A percentile compares a stretch with the other conserved stretches of the same genome.
These are phyloP conservation scores for Globisporangium iwayamae DNA, from an alignment of 352 stramenopile genomes.

Conservation along the genomic window DNA sequence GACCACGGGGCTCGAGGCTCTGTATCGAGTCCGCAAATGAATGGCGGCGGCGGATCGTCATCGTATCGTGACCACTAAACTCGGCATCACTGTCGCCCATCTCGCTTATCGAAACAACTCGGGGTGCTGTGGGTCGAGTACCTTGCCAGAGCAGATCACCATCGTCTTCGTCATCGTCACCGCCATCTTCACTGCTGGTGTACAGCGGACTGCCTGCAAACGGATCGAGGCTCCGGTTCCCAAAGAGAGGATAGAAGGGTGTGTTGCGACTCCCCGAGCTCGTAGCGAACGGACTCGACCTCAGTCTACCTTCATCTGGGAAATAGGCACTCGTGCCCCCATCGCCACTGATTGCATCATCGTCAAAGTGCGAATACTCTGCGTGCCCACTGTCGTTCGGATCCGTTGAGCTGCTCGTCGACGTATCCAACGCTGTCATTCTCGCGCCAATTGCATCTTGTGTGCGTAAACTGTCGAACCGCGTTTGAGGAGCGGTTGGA, in stretches of 20 bases:
- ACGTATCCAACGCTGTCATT: neutral
- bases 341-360: neutral
- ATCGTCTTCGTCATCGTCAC: conserved; percentile 10
- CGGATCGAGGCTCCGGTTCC: conserved; percentile 12
- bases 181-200: conserved; percentile 22
- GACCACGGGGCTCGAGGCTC: neutral
- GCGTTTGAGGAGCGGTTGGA: conserved; percentile 19
- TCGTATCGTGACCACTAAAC: neutral
- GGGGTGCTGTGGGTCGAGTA: neutral
- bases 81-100: conserved; percentile 9
- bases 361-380: conserved; percentile 4
- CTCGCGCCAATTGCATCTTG: neutral
- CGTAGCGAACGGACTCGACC: conserved; percentile 5
- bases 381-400: neutral
- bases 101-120: conserved; percentile 11
- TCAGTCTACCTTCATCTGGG: neutral
- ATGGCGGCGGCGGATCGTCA: neutral
- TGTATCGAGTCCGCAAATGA: neutral
- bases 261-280: neutral
- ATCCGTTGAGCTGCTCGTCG: conserved; percentile 3
- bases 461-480: neutral
- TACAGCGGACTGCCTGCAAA: conserved; percentile 26
- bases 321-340: neutral
- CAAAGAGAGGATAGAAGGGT: conserved; percentile 1
- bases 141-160: conserved; percentile 1